These are phyloP conservation scores for Rugosomyces carneus DNA, from an alignment of 1,284 basidiomycete species.

Conservation along the genomic window DNA sequence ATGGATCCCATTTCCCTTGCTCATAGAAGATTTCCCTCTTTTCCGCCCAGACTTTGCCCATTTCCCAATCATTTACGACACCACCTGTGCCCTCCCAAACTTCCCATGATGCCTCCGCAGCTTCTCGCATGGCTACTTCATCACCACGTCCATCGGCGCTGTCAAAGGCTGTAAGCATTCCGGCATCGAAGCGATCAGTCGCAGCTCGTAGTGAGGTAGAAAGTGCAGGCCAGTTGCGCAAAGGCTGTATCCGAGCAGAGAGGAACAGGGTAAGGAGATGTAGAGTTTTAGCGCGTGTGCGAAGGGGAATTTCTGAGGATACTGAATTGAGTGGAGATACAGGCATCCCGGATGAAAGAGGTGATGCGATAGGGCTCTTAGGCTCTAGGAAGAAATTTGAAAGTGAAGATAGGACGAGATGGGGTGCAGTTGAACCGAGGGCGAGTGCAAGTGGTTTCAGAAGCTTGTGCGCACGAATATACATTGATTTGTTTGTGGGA, in stretches of 20 bases:
- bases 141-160: constrained; percentile 67
- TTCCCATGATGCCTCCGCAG: constrained; percentile 81
- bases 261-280: constrained; percentile 72
- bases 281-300: constrained; percentile 55
- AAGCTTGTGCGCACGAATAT: constrained; percentile 59
- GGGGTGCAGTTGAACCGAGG: constrained; percentile 51
- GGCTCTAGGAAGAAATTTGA: constrained; percentile 20
- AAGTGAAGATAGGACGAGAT: constrained; percentile 51
- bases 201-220: constrained; percentile 67
- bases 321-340: constrained; percentile 13
- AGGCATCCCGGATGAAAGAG: not conserved
- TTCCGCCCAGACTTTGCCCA: constrained; percentile 89
- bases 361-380: not conserved
- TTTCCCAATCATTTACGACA: constrained; percentile 66
- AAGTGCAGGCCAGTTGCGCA: constrained; percentile 59
- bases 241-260: constrained; percentile 57
- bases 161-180: constrained; percentile 81
- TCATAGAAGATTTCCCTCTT: constrained; percentile 94
- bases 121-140: constrained; percentile 69
- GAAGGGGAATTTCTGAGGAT: constrained; percentile 26
- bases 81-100: constrained; percentile 42
- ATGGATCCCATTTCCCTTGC: constrained; percentile 69
- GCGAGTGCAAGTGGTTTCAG: constrained; percentile 54
- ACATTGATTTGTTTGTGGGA: constrained; percentile 36
- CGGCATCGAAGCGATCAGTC: constrained; percentile 84